phyloP scores from a whole-genome alignment of 345 rosid species.

The Chamaenerion angustifolium region DNA sequence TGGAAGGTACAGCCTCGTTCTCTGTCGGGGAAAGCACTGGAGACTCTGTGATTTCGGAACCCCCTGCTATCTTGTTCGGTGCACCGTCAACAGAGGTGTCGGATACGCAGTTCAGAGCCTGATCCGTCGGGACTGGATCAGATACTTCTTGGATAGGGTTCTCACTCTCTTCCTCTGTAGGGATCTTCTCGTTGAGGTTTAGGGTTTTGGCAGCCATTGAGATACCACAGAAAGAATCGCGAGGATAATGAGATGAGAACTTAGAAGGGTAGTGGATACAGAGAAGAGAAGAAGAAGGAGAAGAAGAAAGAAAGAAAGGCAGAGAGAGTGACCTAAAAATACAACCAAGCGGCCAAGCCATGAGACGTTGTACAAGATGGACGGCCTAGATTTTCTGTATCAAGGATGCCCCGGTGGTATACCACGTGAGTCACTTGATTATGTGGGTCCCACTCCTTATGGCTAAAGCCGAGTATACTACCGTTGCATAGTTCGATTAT shows the following conservation, averaged over 20 bases:
- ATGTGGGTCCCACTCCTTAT: too few species aligned
- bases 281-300: background rate
- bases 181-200: slow-evolving; percentile 20
- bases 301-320: background rate
- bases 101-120: background rate
- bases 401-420: too few species aligned
- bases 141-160: slow-evolving; percentile 20
- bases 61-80: background rate
- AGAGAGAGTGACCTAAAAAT: too few species aligned
- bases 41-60: slow-evolving; percentile 4
- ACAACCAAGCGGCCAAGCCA: too few species aligned
- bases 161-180: slow-evolving; percentile 16
- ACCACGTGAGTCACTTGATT: too few species aligned
- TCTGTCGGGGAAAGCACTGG: slow-evolving; percentile 14
- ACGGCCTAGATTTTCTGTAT: too few species aligned
- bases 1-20: slow-evolving; percentile 15
- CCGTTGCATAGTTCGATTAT: too few species aligned
- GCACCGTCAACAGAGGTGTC: background rate
- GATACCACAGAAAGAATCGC: background rate
- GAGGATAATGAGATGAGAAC: background rate
- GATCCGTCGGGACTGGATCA: slow-evolving; percentile 6
- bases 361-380: too few species aligned
- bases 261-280: too few species aligned
- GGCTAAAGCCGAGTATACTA: too few species aligned
- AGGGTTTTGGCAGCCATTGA: slow-evolving; percentile 25